phyloP scores from a whole-genome alignment of 805 yeast genomes.

The Candida quercuum region DNA sequence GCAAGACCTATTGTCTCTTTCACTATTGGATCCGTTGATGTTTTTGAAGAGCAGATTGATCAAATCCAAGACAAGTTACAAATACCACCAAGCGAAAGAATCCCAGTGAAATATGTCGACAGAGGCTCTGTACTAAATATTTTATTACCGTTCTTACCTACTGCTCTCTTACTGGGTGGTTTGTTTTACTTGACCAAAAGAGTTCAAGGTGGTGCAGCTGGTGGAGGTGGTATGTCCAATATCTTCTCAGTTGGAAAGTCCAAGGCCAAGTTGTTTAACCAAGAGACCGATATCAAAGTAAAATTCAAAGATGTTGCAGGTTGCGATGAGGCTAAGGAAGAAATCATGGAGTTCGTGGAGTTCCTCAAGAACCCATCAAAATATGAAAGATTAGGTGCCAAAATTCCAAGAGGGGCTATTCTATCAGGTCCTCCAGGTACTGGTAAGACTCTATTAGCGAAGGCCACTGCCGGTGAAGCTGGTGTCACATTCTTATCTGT shows the following conservation, averaged over 20 bases:
- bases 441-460: slow-evolving; percentile 88
- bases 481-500: slow-evolving; percentile 90
- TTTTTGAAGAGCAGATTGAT: slow-evolving; percentile 79
- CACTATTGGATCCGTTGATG: slow-evolving; percentile 83
- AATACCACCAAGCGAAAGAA: slow-evolving; percentile 62
- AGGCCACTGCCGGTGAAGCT: slow-evolving; percentile 96
- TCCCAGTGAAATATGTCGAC: slow-evolving; percentile 74
- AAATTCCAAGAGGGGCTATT: slow-evolving; percentile 93
- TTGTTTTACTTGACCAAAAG: slow-evolving; percentile 39
- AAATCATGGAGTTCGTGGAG: slow-evolving; percentile 91
- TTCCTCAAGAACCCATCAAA: slow-evolving; percentile 80
- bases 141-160: slow-evolving; percentile 71
- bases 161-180: slow-evolving; percentile 76
- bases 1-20: slow-evolving; percentile 49
- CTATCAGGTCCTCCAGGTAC: slow-evolving; percentile 96
- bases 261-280: slow-evolving; percentile 75
- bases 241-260: slow-evolving; percentile 75
- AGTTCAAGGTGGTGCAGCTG: slow-evolving; percentile 35
- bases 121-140: slow-evolving; percentile 60
- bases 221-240: slow-evolving; percentile 58
- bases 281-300: slow-evolving; percentile 76
- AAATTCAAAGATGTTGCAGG: slow-evolving; percentile 92
- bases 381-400: slow-evolving; percentile 86
- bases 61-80: slow-evolving; percentile 63
- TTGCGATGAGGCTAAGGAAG: slow-evolving; percentile 90